Evolutionary conservation across 1,284 basidiomycete species (phyloP).

Genomic region (Boletus semigastroideus): DNA sequence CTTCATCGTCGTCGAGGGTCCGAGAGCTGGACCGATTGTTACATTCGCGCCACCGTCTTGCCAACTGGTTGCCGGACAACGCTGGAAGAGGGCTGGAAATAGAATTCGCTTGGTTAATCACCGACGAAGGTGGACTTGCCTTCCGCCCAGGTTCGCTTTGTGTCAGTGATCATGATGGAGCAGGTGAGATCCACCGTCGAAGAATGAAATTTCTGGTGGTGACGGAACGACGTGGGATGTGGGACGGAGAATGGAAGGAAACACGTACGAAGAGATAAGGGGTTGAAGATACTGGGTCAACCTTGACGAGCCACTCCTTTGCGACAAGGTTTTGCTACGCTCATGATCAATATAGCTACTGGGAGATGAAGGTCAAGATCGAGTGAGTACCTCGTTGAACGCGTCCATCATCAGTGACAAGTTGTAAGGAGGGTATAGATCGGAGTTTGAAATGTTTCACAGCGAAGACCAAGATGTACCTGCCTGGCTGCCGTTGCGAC

Average conservation of each 20-base stretch:
- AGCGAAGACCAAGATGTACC: constrained; percentile 16
- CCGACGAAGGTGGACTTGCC: constrained; percentile 40
- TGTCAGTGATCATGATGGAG: constrained; percentile 67
- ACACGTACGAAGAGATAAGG: constrained; percentile 69
- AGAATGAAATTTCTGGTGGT: constrained; percentile 57
- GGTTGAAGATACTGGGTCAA: constrained; percentile 54
- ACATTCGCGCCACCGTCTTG: constrained; percentile 63
- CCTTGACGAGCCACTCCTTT: constrained; percentile 73
- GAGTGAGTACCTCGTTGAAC: constrained; percentile 53
- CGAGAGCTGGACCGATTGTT: constrained; percentile 41
- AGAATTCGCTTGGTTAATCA: constrained; percentile 18
- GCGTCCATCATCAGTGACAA: constrained; percentile 40
- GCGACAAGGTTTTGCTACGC: constrained; percentile 57
- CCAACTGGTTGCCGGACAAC: constrained; percentile 56
- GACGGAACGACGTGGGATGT: constrained; percentile 9
- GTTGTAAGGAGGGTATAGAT: constrained; percentile 16
- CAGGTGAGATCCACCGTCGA: constrained; percentile 56
- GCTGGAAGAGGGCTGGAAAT: constrained; percentile 38
- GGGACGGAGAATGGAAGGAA: constrained; percentile 9
- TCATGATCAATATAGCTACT: not conserved
- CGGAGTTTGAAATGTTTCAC: constrained; percentile 25
- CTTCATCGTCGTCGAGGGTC: constrained; percentile 41
- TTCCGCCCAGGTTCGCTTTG: constrained; percentile 73
- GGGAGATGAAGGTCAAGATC: not conserved
- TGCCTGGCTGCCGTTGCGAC: constrained; percentile 44